Conservation (phyloP, 441 rosid species). For the Populus hybrid region DNA sequence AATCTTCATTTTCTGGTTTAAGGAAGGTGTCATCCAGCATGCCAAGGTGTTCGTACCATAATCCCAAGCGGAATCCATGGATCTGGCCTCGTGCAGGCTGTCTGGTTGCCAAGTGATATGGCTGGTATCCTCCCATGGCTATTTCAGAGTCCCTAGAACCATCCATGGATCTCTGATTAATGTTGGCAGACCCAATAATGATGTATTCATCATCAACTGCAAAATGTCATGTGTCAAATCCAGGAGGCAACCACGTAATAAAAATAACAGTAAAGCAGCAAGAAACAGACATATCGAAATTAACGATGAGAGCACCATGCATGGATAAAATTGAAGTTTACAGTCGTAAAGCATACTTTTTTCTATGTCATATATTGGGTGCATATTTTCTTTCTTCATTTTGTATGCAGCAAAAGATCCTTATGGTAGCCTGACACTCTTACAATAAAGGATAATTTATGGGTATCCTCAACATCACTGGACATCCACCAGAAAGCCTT, state of each 20-base stretch:
- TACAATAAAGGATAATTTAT: neutral
- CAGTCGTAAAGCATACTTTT: neutral
- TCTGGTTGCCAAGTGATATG: conserved; percentile 73
- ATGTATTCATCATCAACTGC: conserved; percentile 98
- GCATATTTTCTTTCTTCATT: neutral
- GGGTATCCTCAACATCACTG: neutral
- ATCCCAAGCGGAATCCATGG: conserved; percentile 94
- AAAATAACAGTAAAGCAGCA: neutral
- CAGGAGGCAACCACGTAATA: neutral
- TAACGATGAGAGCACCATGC: neutral
- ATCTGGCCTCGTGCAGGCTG: conserved; percentile 94
- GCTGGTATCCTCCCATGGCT: conserved; percentile 98
- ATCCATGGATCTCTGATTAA: conserved; percentile 98
- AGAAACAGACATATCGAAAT: neutral
- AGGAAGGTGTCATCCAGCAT: conserved; percentile 86
- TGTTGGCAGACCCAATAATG: conserved; percentile 93
- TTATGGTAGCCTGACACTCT: neutral
- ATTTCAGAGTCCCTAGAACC: conserved; percentile 98
- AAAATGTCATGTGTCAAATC: conserved; percentile 13
- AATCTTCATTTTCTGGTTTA: conserved; percentile 61
- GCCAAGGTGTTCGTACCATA: conserved; percentile 98
- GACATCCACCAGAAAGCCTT: neutral
- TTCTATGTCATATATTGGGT: neutral
- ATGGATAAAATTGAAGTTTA: neutral
- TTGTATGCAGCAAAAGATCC: neutral